phyloP scores from a whole-genome alignment of 345 rosid species.

The Dipteronia dyeriana region DNA sequence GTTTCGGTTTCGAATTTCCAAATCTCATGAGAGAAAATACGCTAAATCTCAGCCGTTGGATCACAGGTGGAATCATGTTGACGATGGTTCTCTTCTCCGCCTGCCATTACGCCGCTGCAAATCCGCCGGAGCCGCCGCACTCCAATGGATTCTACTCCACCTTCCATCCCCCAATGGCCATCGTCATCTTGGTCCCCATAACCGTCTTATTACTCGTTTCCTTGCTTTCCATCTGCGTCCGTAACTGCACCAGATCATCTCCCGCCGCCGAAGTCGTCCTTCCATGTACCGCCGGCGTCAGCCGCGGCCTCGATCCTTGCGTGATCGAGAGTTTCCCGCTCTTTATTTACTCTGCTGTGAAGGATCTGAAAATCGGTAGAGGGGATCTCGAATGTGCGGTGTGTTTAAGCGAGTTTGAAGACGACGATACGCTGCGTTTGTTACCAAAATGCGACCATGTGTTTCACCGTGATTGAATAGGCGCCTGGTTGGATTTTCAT shows the following conservation, averaged over 20 bases:
- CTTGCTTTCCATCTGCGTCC: conserved; percentile 30
- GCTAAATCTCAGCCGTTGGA: conserved; percentile 8
- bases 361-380: conserved; percentile 45
- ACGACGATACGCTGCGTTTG: conserved; percentile 42
- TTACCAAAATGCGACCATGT: conserved; percentile 57
- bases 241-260: conserved; percentile 21
- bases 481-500: conserved; percentile 51
- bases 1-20: neutral
- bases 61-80: neutral
- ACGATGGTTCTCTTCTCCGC: neutral
- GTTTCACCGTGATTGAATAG: conserved; percentile 58
- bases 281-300: too few species aligned
- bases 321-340: conserved; percentile 63
- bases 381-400: conserved; percentile 51
- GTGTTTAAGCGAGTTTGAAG: conserved; percentile 52
- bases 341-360: conserved; percentile 57
- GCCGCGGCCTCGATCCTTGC: conserved; percentile 47
- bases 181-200: conserved; percentile 24
- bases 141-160: conserved; percentile 4
- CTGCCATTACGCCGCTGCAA: conserved; percentile 1
- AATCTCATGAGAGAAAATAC: neutral
- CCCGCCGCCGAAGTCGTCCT: neutral
- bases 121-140: neutral
- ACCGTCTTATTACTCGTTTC: conserved; percentile 27
- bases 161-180: conserved; percentile 28